Base-by-base conservation (phyloP, 2,329 filamentous ascomycete genomes). In the Lecanicillium sp. region DNA sequence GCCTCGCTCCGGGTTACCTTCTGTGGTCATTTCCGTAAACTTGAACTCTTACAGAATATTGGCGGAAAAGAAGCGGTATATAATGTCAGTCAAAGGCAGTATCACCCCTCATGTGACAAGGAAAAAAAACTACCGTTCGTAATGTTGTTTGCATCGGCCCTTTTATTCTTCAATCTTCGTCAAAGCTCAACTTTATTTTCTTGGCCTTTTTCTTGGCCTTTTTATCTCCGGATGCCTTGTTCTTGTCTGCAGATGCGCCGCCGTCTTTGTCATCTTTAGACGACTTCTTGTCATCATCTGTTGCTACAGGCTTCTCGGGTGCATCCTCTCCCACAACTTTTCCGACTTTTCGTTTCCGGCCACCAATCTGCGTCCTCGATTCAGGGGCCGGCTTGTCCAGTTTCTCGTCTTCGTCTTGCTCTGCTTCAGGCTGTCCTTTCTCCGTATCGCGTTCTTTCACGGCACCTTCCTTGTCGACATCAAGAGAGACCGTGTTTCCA, bases 131-230 rank as follows among this genome's bases (percentile, higher is more conserved):
- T n/a, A n/a, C n/a, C n/a, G n/a, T n/a, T n/a, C n/a, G n/a, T n/a
- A n/a, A n/a, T n/a, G n/a, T n/a, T n/a, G n/a, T n/a, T n/a, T n/a
- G n/a, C n/a, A n/a, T n/a, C n/a, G n/a, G n/a, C n/a, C 22, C 36
- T 4, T 20, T 27, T 33, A 18, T 19, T 25, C 55, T 72, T 55
- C 33, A 43, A 28, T 80, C 76, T 41, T 80, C 72, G 18, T 74
- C 74, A 52, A 83, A 83, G 56, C 78, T 83, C 33, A 83, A 62
- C 61, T 82, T 82, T 43, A 83, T 74, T 62, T 80, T 81, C 57
- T 76, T 76, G 4, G 65, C 60, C 57, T 72, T 72, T 54, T 78
- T 77, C 55, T 70, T 73, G 7, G 46, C 47, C 43, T 56, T 60
- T 42, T 53, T 57, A 7, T 53, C 41, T 14, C 36, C 37, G 20